Percentiles rank a stretch among this genome's conserved stretches.
Conservation (phyloP, 352 stramenopile species). For the Pilasporangium apinafurcum region DNA sequence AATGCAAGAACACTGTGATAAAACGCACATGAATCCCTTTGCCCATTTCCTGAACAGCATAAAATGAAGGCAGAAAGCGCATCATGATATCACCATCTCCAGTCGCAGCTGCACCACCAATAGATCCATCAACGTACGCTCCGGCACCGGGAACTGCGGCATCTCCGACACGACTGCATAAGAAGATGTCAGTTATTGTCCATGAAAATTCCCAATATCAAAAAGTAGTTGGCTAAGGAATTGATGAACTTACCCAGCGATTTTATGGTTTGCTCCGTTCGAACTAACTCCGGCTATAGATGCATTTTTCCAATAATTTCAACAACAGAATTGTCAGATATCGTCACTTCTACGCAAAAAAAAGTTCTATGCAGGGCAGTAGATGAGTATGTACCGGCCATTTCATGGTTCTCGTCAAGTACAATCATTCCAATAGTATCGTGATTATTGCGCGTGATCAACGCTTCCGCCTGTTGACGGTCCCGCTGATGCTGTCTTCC, state of each 20-base stretch:
- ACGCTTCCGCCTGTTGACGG: slow-evolving; percentile 3
- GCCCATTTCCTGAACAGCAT: slow-evolving; percentile 78
- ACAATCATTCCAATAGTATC: slow-evolving; percentile 90
- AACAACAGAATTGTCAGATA: background rate
- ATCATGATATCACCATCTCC: slow-evolving; percentile 91
- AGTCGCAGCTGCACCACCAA: slow-evolving; percentile 80
- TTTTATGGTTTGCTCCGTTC: slow-evolving; percentile 88
- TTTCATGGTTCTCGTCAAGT: slow-evolving; percentile 46
- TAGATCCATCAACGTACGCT: slow-evolving; percentile 79
- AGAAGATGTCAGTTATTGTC: too few relatives aligned
- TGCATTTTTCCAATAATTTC: too few relatives aligned
- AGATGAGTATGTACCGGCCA: slow-evolving; percentile 50
- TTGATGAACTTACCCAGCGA: slow-evolving; percentile 49
- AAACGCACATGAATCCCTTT: slow-evolving; percentile 55
- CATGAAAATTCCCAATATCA: background rate
- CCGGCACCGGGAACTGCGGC: slow-evolving; percentile 76
- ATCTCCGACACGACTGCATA: slow-evolving; percentile 81
- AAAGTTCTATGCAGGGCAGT: too few relatives aligned
- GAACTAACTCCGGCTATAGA: slow-evolving; percentile 78
- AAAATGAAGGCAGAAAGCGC: slow-evolving; percentile 85
- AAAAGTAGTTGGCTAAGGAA: background rate
- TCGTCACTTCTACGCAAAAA: background rate
- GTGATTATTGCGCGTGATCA: slow-evolving; percentile 70
- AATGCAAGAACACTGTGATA: background rate
- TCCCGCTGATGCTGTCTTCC: background rate